phyloP scores from a whole-genome alignment of 2,329 filamentous ascomycete species.

The Mariannaea elegans region DNA sequence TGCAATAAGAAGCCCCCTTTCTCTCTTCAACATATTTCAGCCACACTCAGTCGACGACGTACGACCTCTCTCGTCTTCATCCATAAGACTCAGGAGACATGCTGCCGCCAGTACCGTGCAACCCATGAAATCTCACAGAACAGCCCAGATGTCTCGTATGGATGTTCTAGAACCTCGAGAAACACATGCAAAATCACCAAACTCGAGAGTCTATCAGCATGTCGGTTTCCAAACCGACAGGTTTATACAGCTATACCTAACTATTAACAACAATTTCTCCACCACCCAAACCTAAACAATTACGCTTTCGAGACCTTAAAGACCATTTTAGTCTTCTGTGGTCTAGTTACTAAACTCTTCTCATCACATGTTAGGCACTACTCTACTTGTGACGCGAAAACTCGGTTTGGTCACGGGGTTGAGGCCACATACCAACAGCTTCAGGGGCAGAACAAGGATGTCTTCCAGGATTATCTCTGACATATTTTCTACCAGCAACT shows the following conservation, averaged over 20 bases:
- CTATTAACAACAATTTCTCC: no score
- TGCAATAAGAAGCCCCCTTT: not conserved
- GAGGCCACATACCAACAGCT: not conserved
- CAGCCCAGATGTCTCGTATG: not conserved
- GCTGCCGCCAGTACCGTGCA: not conserved
- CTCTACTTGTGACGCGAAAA: not conserved
- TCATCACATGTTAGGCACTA: constrained; percentile 3
- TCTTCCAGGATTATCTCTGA: not conserved
- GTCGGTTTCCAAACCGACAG: no score
- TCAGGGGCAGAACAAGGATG: not conserved
- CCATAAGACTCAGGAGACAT: not conserved
- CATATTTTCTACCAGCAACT: not conserved
- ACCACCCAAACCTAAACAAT: no score
- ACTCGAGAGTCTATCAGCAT: no score
- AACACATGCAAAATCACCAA: no score
- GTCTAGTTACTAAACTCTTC: not conserved
- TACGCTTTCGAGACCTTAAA: no score
- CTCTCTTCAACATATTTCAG: not conserved
- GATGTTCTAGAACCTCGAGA: no score
- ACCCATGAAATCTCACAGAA: not conserved
- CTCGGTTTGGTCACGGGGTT: no score
- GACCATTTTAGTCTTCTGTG: not conserved
- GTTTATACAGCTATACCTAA: no score
- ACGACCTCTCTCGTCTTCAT: not conserved
- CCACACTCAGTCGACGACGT: constrained; percentile 9